phyloP scores from a whole-genome alignment of 164 flowering plant genomes.

The Magnolia kwangsiensis region DNA sequence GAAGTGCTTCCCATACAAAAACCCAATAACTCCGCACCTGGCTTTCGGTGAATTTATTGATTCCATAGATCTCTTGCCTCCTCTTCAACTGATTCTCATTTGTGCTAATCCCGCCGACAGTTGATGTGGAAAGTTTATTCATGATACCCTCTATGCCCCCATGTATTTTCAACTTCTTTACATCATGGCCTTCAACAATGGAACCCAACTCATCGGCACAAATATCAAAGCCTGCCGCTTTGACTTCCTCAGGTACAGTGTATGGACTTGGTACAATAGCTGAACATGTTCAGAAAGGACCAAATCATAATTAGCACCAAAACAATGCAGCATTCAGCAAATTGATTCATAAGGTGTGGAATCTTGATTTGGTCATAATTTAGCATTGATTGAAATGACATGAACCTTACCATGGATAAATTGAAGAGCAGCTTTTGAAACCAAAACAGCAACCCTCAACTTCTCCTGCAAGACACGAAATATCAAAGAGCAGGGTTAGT shows the following conservation, averaged over 20 bases:
- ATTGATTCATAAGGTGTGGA: no score
- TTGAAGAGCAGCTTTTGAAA: conserved; percentile 92
- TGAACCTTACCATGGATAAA: conserved; percentile 65
- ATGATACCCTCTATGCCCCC: conserved; percentile 79
- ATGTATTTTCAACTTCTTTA: conserved; percentile 68
- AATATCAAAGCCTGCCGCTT: conserved; percentile 73
- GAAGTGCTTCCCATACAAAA: conserved; percentile 97
- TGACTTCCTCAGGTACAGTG: conserved; percentile 64
- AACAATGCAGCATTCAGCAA: neutral
- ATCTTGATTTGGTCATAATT: no score
- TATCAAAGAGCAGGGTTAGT: no score
- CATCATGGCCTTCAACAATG: conserved; percentile 77
- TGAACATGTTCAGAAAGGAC: conserved; percentile 18
- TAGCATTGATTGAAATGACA: neutral
- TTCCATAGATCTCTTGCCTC: conserved; percentile 68
- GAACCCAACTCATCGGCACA: conserved; percentile 84
- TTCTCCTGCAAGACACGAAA: conserved; percentile 58
- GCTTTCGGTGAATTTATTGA: conserved; percentile 76
- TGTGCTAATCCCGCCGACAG: conserved; percentile 44
- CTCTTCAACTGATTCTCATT: conserved; percentile 38
- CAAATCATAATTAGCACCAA: conserved; percentile 7
- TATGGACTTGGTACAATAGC: conserved; percentile 60
- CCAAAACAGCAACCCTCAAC: conserved; percentile 83
- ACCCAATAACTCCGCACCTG: conserved; percentile 63
- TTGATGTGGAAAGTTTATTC: conserved; percentile 67